A percentile compares a stretch with the other conserved stretches of the same genome.
Conservation (phyloP, 202 grass and related monocot species). For the Panicum virgatum region DNA sequence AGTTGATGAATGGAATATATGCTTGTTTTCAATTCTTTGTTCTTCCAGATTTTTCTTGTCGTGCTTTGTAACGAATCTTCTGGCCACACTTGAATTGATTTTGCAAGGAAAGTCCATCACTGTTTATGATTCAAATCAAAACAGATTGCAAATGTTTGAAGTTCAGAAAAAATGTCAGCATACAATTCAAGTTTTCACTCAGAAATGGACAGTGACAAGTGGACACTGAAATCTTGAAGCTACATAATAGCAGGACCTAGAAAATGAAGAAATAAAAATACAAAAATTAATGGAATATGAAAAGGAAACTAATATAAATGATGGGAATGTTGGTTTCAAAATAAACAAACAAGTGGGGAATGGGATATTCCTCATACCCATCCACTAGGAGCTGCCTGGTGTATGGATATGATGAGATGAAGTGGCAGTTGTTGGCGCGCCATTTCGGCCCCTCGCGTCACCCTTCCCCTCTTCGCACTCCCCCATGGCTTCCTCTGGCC, state of each 20-base stretch:
- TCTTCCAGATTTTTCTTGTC: neutral
- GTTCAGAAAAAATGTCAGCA: neutral
- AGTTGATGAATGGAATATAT: slow-evolving; percentile 29
- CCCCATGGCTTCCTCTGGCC: slow-evolving; percentile 46
- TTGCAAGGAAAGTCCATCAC: neutral
- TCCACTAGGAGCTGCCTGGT: neutral
- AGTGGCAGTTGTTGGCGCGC: slow-evolving; percentile 29
- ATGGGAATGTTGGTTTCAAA: neutral
- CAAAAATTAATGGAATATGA: neutral
- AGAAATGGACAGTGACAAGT: neutral
- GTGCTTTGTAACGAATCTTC: neutral
- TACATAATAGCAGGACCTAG: neutral
- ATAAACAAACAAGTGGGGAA: neutral
- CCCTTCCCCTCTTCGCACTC: neutral
- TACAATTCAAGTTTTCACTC: neutral
- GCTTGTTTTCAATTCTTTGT: neutral
- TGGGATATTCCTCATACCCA: slow-evolving; percentile 20
- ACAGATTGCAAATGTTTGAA: neutral
- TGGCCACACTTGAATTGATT: neutral
- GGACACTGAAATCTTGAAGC: neutral
- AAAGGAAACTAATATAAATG: neutral
- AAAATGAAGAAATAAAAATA: neutral
- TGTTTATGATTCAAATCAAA: neutral
- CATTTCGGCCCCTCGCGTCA: slow-evolving; percentile 34
- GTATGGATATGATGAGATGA: slow-evolving; percentile 51